Evolutionary conservation across 2,329 filamentous ascomycete genomes (phyloP).

Genomic region (Rutstroemia sp.): DNA sequence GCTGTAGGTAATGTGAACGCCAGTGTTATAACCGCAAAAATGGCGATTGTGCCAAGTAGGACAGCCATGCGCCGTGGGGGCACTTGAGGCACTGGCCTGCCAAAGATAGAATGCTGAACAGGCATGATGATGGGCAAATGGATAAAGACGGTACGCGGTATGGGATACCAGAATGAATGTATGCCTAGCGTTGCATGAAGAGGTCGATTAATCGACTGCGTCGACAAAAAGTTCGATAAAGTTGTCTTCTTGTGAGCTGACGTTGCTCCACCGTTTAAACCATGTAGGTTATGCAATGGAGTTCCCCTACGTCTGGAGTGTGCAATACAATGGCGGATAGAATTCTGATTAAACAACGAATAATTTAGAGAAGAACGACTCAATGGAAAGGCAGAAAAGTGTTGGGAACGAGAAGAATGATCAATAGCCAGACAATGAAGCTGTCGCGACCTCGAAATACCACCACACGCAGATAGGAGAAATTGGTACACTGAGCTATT

Average conservation of each 20-base stretch:
- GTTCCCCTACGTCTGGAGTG: too few relatives aligned
- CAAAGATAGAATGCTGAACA: constrained; percentile 39
- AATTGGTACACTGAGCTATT: neutral
- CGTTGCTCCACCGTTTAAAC: too few relatives aligned
- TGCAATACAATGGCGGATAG: too few relatives aligned
- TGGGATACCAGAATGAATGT: neutral
- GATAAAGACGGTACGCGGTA: neutral
- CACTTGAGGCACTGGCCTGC: constrained; percentile 43
- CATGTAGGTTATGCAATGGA: too few relatives aligned
- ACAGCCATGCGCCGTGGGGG: constrained; percentile 45
- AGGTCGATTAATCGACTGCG: neutral
- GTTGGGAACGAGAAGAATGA: too few relatives aligned
- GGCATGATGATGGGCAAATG: constrained; percentile 33
- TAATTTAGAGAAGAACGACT: too few relatives aligned
- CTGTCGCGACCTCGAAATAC: too few relatives aligned
- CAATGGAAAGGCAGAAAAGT: too few relatives aligned
- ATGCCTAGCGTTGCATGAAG: neutral
- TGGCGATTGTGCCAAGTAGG: constrained; percentile 42
- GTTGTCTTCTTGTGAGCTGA: constrained; percentile 1
- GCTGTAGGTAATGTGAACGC: constrained; percentile 45
- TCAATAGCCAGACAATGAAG: too few relatives aligned
- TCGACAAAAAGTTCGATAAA: neutral
- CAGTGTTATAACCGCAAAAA: constrained; percentile 47
- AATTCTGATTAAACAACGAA: too few relatives aligned
- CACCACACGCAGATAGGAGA: too few relatives aligned